Evolutionary conservation across 345 rosid species (phyloP).

Genomic region (Citrus glauca): DNA sequence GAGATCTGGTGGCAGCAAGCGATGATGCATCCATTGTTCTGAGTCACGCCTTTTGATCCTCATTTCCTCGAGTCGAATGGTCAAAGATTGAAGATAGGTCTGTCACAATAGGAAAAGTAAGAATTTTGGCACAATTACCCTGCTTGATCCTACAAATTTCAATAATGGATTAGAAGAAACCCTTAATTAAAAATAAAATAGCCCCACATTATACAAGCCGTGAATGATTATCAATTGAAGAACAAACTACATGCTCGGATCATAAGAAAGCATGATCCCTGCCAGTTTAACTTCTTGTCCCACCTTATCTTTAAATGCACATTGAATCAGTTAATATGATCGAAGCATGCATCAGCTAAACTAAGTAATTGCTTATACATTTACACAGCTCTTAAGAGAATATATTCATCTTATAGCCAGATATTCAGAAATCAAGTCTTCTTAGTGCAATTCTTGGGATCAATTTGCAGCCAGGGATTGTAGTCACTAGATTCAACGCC

Average conservation of each 20-base stretch:
- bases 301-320: background rate
- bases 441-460: background rate
- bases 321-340: background rate
- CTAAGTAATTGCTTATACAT: background rate
- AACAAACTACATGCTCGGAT: background rate
- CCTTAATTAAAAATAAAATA: background rate
- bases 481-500: background rate
- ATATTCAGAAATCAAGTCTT: background rate
- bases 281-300: background rate
- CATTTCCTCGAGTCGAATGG: conserved; percentile 96
- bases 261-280: background rate
- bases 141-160: background rate
- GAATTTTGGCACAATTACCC: background rate
- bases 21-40: conserved; percentile 99
- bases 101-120: conserved; percentile 28
- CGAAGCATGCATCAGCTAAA: background rate
- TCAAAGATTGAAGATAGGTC: conserved; percentile 97
- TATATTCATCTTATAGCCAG: background rate
- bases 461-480: background rate
- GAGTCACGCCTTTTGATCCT: conserved; percentile 96
- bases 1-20: conserved; percentile 83
- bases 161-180: background rate
- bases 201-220: background rate
- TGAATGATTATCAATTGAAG: background rate
- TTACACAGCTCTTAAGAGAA: background rate